Evolutionary conservation across 164 flowering plant species (phyloP), one percentile per base, ranked within the genome.

Genomic region (Liriodendron chinense): DNA sequence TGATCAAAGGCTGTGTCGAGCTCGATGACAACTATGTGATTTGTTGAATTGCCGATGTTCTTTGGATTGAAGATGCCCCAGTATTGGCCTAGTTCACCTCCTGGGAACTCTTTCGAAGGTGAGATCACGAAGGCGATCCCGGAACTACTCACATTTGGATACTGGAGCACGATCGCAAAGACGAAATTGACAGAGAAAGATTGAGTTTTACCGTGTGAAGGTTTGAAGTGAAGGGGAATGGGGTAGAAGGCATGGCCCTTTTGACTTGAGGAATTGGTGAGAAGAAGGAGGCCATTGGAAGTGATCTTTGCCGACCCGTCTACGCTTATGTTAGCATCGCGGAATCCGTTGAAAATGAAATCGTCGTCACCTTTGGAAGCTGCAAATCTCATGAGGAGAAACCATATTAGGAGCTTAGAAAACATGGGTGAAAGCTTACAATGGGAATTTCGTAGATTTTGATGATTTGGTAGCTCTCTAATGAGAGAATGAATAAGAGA

Each of bases 1-100:
- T 70, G 47, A 57, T 61, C 78, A 7, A 6, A 7, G 4, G 75
- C 20, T 2, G 86, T 81, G 67, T 87, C 89, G 12, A 88, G 69
- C 73, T 87, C 91, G 0, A 88, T 76, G 1, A 86, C 85, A 9
- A 84, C 28, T 1, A 88, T 20, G 28, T 85, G 87, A 65, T 88
- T 84, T 18, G 78, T 12, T 7, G 79, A 2, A 50, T 47, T 13
- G 7, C 84, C 85, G 57, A 82, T 69, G 78, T 57, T 81, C 2
- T 83, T 10, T 0, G 25, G 0, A 63, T 84, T 85, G 72, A 87
- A 82, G 47, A 88, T 76, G 6, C 91, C 89, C 5, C 87, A 69
- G 68, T 77, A 83, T 18, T 78, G 65, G 62, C 61, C 43, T 22
- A 75, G 20, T 12, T 24, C 1, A n/a, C 80, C 82, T 13, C 21